A percentile compares a stretch with the other conserved stretches of the same genome.
These are phyloP conservation scores for Staphylotrichum tortipilum DNA, from an alignment of 495 filamentous ascomycete genomes.

Conservation along the genomic window DNA sequence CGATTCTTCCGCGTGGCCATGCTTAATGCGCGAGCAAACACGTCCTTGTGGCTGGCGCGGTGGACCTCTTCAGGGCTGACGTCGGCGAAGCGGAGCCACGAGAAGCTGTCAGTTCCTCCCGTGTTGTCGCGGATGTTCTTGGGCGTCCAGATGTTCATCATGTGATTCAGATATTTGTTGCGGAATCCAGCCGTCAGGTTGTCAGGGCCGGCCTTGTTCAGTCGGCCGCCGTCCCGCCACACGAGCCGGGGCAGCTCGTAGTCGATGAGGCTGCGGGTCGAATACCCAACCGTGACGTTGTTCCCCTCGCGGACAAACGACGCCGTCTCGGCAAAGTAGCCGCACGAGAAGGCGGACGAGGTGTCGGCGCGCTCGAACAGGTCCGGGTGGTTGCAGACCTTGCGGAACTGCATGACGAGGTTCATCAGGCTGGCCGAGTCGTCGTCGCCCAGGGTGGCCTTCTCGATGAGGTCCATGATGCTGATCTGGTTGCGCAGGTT, in stretches of 20 bases:
- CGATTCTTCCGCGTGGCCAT: constrained; percentile 44
- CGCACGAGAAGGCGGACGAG: constrained; percentile 71
- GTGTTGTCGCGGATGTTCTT: constrained; percentile 60
- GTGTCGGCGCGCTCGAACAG: constrained; percentile 92
- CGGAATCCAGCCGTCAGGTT: constrained; percentile 71
- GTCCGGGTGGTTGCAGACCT: constrained; percentile 98
- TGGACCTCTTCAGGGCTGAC: constrained; percentile 63
- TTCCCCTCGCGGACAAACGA: constrained; percentile 86
- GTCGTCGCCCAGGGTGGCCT: constrained; percentile 89
- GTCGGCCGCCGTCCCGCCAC: constrained; percentile 62
- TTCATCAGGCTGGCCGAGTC: constrained; percentile 98
- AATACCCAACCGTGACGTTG: constrained; percentile 74
- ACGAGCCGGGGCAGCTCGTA: constrained; percentile 74
- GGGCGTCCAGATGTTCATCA: constrained; percentile 84
- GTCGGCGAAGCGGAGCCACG: constrained; percentile 84
- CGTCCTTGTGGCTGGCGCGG: constrained; percentile 47
- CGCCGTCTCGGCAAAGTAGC: constrained; percentile 83
- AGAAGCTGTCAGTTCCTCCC: constrained; percentile 58
- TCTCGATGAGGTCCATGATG: constrained; percentile 97
- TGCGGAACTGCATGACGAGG: constrained; percentile 98
- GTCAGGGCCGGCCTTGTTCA: constrained; percentile 66
- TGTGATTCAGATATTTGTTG: constrained; percentile 59
- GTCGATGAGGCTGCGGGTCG: constrained; percentile 75
- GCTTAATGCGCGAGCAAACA: constrained; percentile 54
- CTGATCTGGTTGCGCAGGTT: constrained; percentile 93